Evolutionary conservation across 169 alveolate species (phyloP).

Genomic region (Perkinsus marinus): DNA sequence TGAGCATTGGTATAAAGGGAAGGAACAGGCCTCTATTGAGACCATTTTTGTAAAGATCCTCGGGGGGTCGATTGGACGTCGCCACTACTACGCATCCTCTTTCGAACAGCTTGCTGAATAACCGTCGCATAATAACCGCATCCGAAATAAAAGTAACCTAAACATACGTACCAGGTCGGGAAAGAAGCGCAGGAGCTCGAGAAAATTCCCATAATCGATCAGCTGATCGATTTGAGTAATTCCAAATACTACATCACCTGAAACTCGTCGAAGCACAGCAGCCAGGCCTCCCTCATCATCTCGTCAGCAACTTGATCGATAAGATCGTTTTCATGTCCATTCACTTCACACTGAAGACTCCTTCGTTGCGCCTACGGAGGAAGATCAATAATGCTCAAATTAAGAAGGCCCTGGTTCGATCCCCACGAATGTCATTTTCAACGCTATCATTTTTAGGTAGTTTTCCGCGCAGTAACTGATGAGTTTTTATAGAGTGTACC

Average conservation of each 20-base stretch:
- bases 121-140: conserved; percentile 64
- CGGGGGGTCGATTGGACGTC: conserved; percentile 70
- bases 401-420: not conserved
- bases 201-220: not conserved
- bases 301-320: conserved; percentile 45
- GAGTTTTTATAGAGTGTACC: no score
- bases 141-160: conserved; percentile 62
- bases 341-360: not conserved
- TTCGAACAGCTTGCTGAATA: conserved; percentile 46
- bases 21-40: conserved; percentile 55
- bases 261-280: conserved; percentile 67
- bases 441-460: no score
- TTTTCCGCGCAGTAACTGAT: no score
- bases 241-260: conserved; percentile 25
- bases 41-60: conserved; percentile 60
- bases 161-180: not conserved
- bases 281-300: conserved; percentile 35
- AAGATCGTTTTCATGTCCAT: conserved; percentile 14
- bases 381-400: not conserved
- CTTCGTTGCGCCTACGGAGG: not conserved
- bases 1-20: conserved; percentile 58
- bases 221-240: not conserved
- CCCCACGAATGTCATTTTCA: no score
- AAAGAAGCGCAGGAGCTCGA: not conserved
- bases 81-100: conserved; percentile 30